Evolutionary conservation across 75 land plant species (phyloP), one percentile per base, ranked within the genome.

Genomic region (Ceratopteris richardii): DNA sequence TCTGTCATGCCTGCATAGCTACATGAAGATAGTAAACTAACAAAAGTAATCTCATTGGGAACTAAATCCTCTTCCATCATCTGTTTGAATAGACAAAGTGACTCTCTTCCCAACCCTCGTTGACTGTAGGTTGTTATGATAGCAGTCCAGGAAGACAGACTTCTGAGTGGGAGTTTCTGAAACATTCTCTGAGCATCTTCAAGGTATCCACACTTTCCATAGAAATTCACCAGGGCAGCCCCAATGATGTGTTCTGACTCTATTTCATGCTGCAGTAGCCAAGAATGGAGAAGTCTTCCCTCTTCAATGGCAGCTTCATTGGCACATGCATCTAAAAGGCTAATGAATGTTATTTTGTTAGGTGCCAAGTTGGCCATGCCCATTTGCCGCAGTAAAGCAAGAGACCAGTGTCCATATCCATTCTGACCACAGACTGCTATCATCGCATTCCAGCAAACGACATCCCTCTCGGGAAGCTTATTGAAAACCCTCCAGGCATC

Each of bases 1-100:
- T 67, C 70, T n/a, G 48, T 12, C 27, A 67, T 31, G 36, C 70
- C 55, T n/a, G 67, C 54, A 29, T 67, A 52, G 43, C 54, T 65
- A 26, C 68, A 67, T 1, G 70, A 50, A 50, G 56, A 33, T 16
- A 67, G 31, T 30, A 64, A 25, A 31, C 55, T 65, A 1, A 33
- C 24, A 20, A 62, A 33, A 0, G 69, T 67, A 20, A 67, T 41
- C 46, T 48, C 19, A 48, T 67, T 40, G 16, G 70, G 67, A 4
- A 25, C 33, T 26, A 65, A 1, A 9, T 69, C 68, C 2, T 17
- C 19, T 14, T 2, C 16, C 23, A 26, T 27, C 70, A 67, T 67
- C 11, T 36, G 37, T 31, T 56, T 33, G 23, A 64, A 67, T 27
- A 63, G 24, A 13, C 16, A 19, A 0, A 63, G 20, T 0, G 70